These are phyloP conservation scores for Pterocarpus macrocarpus DNA, from an alignment of 306 rosid species.

Conservation along the genomic window DNA sequence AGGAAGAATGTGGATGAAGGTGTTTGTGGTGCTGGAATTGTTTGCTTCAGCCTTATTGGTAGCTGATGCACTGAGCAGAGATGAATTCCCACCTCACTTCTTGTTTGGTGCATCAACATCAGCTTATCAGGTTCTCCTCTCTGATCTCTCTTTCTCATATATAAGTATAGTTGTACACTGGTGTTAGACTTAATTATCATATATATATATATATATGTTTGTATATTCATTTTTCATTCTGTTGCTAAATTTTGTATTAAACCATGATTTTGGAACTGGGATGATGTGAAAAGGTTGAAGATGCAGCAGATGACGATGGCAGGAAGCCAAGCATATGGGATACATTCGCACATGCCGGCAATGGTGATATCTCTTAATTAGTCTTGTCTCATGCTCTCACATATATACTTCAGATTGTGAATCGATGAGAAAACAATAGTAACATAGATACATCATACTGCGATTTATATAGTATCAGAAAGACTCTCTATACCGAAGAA, in stretches of 20 bases:
- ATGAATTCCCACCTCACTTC: slow-evolving; percentile 62
- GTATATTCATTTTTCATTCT: too few species aligned
- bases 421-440: too few species aligned
- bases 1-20: neutral
- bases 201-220: too few species aligned
- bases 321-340: slow-evolving; percentile 39
- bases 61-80: slow-evolving; percentile 41
- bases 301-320: slow-evolving; percentile 10
- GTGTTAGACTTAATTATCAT: too few species aligned
- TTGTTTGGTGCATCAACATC: slow-evolving; percentile 66
- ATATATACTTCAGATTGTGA: too few species aligned
- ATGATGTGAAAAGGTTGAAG: slow-evolving; percentile 1
- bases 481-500: too few species aligned
- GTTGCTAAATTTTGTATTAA: too few species aligned
- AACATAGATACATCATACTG: too few species aligned
- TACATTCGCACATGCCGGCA: neutral
- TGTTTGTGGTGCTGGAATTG: neutral
- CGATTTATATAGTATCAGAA: too few species aligned
- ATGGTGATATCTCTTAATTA: neutral
- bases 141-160: too few species aligned
- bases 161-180: too few species aligned
- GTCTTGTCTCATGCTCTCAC: too few species aligned
- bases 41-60: neutral
- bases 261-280: neutral
- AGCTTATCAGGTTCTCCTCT: slow-evolving; percentile 61